These are phyloP conservation scores for Fraxinus anomala DNA, from an alignment of 257 asterid species.

Conservation along the genomic window DNA sequence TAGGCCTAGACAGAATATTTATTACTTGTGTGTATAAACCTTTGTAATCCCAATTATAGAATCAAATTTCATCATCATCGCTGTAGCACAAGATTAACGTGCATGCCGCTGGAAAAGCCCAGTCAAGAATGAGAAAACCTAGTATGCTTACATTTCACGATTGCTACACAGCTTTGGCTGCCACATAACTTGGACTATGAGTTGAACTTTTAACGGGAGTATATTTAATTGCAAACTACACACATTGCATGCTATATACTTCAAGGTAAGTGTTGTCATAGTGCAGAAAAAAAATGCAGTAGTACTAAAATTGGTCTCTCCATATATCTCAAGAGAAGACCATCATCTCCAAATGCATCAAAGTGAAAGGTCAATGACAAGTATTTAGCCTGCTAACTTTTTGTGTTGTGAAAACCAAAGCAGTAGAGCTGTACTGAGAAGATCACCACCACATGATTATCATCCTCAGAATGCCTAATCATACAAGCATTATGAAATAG, in stretches of 20 bases:
- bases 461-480: slow-evolving; percentile 46
- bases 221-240: not conserved
- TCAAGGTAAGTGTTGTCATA: not conserved
- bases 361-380: slow-evolving; percentile 25
- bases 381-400: slow-evolving; percentile 22
- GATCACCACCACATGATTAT: slow-evolving; percentile 38
- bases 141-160: not conserved
- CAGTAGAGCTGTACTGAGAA: slow-evolving; percentile 39
- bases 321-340: slow-evolving; percentile 17
- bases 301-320: slow-evolving; percentile 14
- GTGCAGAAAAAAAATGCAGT: slow-evolving; percentile 7
- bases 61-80: too few species aligned
- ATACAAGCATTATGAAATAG: slow-evolving; percentile 56
- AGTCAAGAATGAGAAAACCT: not conserved
- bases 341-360: slow-evolving; percentile 15
- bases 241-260: not conserved
- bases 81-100: not conserved
- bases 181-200: not conserved
- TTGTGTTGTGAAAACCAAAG: slow-evolving; percentile 36
- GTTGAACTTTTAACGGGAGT: not conserved
- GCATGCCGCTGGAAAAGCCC: not conserved
- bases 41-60: too few species aligned
- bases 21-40: too few species aligned
- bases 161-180: not conserved
- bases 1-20: too few species aligned